Conservation (phyloP, 169 alveolate genomes). For the Eimeria praecox region DNA sequence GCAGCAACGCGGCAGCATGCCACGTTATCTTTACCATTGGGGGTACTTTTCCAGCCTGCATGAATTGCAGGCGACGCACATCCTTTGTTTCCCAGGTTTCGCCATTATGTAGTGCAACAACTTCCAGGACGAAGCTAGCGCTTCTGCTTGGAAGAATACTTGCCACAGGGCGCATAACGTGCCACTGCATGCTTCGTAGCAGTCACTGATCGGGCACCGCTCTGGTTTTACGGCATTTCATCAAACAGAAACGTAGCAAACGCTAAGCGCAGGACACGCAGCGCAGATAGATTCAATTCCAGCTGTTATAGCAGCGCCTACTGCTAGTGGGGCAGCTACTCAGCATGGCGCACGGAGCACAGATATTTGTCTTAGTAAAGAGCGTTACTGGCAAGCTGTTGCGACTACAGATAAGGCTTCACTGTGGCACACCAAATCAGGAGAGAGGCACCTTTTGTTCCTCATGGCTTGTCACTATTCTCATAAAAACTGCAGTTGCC, state of each 20-base stretch:
- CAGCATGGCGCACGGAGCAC: no score
- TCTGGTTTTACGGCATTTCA: not conserved
- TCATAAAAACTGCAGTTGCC: not conserved
- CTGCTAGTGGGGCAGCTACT: not conserved
- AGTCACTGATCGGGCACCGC: not conserved
- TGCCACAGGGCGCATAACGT: not conserved
- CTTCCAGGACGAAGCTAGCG: not conserved
- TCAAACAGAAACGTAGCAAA: not conserved
- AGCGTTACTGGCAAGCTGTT: not conserved
- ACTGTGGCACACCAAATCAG: not conserved
- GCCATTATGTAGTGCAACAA: not conserved
- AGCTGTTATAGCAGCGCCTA: no score
- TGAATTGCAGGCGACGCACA: not conserved
- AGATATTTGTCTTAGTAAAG: no score
- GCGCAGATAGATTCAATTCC: not conserved
- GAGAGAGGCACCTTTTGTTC: not conserved
- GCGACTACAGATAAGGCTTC: not conserved
- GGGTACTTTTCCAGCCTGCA: not conserved
- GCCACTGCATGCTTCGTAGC: not conserved
- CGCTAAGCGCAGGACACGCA: not conserved
- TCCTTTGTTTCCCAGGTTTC: not conserved
- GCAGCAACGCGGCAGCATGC: not conserved
- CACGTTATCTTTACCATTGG: not conserved
- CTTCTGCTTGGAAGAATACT: not conserved
- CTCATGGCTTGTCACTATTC: not conserved